A percentile compares a stretch with the other conserved stretches of the same genome.
These are phyloP conservation scores for Fusarium brevicatenulatum DNA, from an alignment of 2,329 filamentous ascomycete species.

Conservation along the genomic window DNA sequence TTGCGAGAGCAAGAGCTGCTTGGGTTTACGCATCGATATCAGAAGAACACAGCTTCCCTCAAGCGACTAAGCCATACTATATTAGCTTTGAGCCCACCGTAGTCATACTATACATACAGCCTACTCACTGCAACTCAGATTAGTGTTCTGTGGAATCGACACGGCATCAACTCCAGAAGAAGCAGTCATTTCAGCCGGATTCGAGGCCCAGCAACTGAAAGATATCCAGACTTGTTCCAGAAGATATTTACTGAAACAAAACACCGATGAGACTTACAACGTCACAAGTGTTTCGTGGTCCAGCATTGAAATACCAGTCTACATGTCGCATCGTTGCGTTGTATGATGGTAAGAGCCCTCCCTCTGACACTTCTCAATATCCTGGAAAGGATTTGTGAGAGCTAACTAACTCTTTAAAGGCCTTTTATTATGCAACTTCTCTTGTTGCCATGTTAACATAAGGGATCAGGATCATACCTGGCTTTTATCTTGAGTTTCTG, in stretches of 20 bases:
- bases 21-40: background rate
- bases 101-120: fast-evolving
- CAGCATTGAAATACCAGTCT: background rate
- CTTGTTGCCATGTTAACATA: too few species aligned
- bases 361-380: background rate
- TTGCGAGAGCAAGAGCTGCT: background rate
- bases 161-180: background rate
- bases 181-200: fast-evolving
- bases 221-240: background rate
- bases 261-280: fast-evolving
- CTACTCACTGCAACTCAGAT: background rate
- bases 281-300: too few species aligned
- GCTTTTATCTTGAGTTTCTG: background rate
- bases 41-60: background rate
- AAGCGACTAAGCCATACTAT: background rate
- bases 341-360: too few species aligned
- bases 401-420: fast-evolving
- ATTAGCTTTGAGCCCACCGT: fast-evolving
- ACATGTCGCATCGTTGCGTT: background rate
- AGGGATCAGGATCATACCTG: background rate
- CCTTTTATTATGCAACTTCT: background rate
- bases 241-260: fast-evolving
- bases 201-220: too few species aligned
- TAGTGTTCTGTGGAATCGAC: background rate
- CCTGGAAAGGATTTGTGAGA: background rate